Percentiles rank a stretch among this genome's conserved stretches.
Conservation (phyloP, 805 yeast genomes). For the Brettanomyces sp. region DNA sequence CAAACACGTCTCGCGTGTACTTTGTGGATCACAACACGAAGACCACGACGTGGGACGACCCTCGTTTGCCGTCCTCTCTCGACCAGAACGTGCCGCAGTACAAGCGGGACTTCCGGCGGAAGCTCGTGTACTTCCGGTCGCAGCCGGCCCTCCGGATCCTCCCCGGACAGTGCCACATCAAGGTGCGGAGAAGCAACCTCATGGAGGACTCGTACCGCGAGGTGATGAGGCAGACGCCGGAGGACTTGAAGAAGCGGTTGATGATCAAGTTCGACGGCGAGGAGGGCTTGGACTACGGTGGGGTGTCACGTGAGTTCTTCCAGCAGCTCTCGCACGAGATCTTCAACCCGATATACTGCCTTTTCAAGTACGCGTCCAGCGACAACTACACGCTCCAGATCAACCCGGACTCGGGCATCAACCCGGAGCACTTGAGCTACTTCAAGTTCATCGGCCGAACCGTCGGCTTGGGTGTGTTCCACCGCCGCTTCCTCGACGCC, state of each 20-base stretch:
- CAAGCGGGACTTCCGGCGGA: conserved; percentile 97
- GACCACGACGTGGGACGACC: conserved; percentile 99
- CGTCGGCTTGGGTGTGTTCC: conserved; percentile 97
- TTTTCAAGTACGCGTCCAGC: conserved; percentile 95
- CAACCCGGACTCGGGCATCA: conserved; percentile 93
- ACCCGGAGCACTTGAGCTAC: conserved; percentile 96
- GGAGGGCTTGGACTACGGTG: conserved; percentile 99
- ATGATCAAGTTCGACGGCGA: conserved; percentile 99
- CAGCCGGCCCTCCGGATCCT: conserved; percentile 95
- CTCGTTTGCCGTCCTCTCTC: conserved; percentile 91
- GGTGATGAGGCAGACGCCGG: conserved; percentile 97
- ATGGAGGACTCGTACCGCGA: conserved; percentile 98
- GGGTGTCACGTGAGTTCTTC: conserved; percentile 97
- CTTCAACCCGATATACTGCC: conserved; percentile 96
- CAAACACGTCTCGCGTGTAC: conserved; percentile 96
- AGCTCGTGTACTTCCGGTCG: conserved; percentile 93
- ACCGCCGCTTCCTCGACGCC: conserved; percentile 93
- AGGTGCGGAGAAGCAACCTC: conserved; percentile 92
- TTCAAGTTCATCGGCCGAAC: conserved; percentile 98
- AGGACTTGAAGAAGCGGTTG: conserved; percentile 91
- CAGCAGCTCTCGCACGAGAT: conserved; percentile 93
- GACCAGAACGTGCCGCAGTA: conserved; percentile 99
- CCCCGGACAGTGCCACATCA: conserved; percentile 98
- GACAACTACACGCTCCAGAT: conserved; percentile 97
- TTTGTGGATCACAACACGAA: conserved; percentile 98